Evolutionary conservation across 2,329 filamentous ascomycete genomes (phyloP).

Genomic region (Fusarium austroafricanum): DNA sequence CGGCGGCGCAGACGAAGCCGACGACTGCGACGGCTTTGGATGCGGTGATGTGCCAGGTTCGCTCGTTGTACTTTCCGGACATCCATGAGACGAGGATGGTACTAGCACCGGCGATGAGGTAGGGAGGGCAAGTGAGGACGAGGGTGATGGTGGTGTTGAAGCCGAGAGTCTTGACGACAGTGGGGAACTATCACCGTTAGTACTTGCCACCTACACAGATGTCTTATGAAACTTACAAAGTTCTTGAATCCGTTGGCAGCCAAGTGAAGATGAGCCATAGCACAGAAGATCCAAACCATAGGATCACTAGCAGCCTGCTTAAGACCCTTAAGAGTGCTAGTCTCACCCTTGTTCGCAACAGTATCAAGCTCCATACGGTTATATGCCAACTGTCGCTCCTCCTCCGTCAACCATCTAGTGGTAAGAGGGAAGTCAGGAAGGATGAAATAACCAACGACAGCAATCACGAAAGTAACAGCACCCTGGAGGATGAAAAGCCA

Average conservation of each 20-base stretch:
- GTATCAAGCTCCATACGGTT: slow-evolving; percentile 59
- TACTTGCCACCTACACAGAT: fast-evolving
- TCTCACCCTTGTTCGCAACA: slow-evolving; percentile 56
- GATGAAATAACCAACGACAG: slow-evolving; percentile 45
- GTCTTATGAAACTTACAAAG: slow-evolving; percentile 25
- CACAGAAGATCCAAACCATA: slow-evolving; percentile 61
- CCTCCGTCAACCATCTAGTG: slow-evolving; percentile 55
- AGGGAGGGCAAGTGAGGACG: slow-evolving; percentile 56
- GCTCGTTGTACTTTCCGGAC: slow-evolving; percentile 60
- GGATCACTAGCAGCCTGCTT: slow-evolving; percentile 58
- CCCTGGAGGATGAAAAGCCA: slow-evolving; percentile 76
- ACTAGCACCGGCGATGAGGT: slow-evolving; percentile 53
- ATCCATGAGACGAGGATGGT: slow-evolving; percentile 48
- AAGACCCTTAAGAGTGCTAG: slow-evolving; percentile 57
- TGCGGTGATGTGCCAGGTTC: slow-evolving; percentile 60
- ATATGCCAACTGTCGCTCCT: slow-evolving; percentile 57
- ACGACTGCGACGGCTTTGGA: slow-evolving; percentile 55
- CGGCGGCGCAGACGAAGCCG: slow-evolving; percentile 41
- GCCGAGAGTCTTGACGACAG: slow-evolving; percentile 47
- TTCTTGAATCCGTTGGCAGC: slow-evolving; percentile 61
- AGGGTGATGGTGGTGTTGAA: slow-evolving; percentile 48
- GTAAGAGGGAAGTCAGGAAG: slow-evolving; percentile 57
- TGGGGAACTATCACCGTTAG: slow-evolving; percentile 36
- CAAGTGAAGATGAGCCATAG: slow-evolving; percentile 63
- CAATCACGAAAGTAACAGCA: slow-evolving; percentile 51